Evolutionary conservation across 345 rosid genomes (phyloP).

Genomic region (Eucalyptus regnans): DNA sequence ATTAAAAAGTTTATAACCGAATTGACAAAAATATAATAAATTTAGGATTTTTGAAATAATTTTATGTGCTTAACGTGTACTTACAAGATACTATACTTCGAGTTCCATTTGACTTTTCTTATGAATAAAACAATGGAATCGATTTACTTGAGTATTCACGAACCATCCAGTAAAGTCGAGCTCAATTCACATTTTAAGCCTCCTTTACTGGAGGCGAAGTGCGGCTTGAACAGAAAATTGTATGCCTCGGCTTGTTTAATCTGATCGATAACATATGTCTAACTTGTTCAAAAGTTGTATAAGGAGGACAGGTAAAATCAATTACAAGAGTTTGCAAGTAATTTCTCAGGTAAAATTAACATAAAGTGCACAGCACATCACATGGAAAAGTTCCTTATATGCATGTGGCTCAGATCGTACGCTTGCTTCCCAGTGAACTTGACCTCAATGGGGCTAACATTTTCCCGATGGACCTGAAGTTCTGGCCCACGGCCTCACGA

Average conservation of each 20-base stretch:
- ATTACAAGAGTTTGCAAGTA: background rate
- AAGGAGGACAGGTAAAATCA: background rate
- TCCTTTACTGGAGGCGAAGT: fast-evolving
- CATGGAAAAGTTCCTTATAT: background rate
- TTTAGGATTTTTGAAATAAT: no score
- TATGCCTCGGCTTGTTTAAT: background rate
- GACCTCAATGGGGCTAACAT: conserved; percentile 73
- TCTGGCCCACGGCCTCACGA: conserved; percentile 64
- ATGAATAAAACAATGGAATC: background rate
- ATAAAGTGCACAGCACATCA: background rate
- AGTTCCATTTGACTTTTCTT: background rate
- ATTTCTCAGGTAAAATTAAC: background rate
- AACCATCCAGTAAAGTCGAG: background rate
- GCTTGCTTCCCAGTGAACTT: conserved; percentile 92
- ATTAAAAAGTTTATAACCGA: fast-evolving
- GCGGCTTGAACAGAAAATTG: background rate
- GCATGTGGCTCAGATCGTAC: conserved; percentile 32
- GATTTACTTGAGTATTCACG: background rate
- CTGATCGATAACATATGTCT: fast-evolving
- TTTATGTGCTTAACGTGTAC: background rate
- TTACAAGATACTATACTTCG: background rate
- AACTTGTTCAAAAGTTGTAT: background rate
- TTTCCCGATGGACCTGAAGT: conserved; percentile 77
- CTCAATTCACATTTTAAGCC: background rate
- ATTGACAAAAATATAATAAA: no score